phyloP scores from a whole-genome alignment of 805 yeast species.

The Wickerhamomyces kurtzmanii region DNA sequence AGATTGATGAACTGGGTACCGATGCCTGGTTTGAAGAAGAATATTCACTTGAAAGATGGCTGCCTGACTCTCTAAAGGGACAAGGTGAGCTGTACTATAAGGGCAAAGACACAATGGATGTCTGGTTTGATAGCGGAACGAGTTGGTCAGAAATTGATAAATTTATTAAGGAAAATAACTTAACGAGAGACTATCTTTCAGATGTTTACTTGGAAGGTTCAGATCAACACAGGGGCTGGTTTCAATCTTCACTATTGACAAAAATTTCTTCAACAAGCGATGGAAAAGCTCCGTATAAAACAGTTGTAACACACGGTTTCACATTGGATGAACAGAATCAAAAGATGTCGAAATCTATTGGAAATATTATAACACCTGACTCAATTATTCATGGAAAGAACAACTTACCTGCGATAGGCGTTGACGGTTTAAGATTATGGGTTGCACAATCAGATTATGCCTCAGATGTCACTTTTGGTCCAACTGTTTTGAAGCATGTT shows the following conservation, averaged over 20 bases:
- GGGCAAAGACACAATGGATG: slow-evolving; percentile 93
- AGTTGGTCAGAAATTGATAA: slow-evolving; percentile 65
- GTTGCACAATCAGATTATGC: slow-evolving; percentile 85
- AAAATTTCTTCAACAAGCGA: slow-evolving; percentile 39
- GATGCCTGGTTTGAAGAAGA: slow-evolving; percentile 72
- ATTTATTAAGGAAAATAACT: slow-evolving; percentile 22
- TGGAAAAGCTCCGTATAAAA: slow-evolving; percentile 53
- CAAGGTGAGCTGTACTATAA: slow-evolving; percentile 38
- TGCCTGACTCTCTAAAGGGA: slow-evolving; percentile 43
- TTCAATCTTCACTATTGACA: slow-evolving; percentile 85
- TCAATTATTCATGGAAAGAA: slow-evolving; percentile 56
- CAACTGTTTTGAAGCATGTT: slow-evolving; percentile 62
- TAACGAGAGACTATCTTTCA: slow-evolving; percentile 38
- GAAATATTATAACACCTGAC: slow-evolving; percentile 67
- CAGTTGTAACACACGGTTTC: slow-evolving; percentile 88
- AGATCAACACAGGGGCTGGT: slow-evolving; percentile 99
- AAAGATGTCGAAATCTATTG: slow-evolving; percentile 92
- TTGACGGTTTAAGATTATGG: slow-evolving; percentile 88
- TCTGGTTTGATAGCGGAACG: slow-evolving; percentile 97
- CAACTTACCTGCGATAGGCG: slow-evolving; percentile 59
- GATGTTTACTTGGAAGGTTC: slow-evolving; percentile 92
- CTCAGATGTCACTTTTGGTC: slow-evolving; percentile 67
- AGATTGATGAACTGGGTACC: slow-evolving; percentile 50
- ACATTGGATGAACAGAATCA: slow-evolving; percentile 75
- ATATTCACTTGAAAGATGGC: slow-evolving; percentile 49